Evolutionary conservation across 2,329 filamentous ascomycete species (phyloP), one percentile per base, ranked within the genome.

Genomic region (Phialemoniopsis sp.): DNA sequence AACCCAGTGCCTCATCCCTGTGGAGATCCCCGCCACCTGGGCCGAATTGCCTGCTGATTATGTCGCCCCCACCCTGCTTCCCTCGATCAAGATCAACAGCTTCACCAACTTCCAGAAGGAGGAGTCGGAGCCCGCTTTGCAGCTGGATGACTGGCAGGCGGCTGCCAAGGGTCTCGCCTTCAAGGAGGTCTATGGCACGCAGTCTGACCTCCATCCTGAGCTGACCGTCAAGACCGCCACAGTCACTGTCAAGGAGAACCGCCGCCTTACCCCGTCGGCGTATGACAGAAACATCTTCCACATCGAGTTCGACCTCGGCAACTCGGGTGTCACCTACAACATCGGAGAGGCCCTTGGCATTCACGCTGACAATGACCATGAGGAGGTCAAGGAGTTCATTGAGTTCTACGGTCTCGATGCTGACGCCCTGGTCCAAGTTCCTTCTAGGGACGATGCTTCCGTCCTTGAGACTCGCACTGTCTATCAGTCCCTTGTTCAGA

Each of bases 281-380:
- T 98, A 98, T 59, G 90, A 97, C 64, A 89, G 93, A 53, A 96
- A 98, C 75, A 97, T 98, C 65, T 98, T 98, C 84, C 93, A 98
- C 70, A 97, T 98, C 46, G 93, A 98, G 67, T 98, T 98, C 56
- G 93, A 97, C 58, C 80, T 98, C 17, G 91, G 91, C 44, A 68
- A 84, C 55, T 95, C 91, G 28, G 91, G 90, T 30, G 80, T 98
- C 48, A 95, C 80, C 32, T 98, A 98, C 68, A 88, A 95, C 59
- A 97, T 98, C 55, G 93, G 93, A 41, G 93, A 98, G 69, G 93
- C 93, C 34, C 82, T 98, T 14, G 93, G 93, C 49, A 90, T 98
- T 46, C 93, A 98, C 62, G 88, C 89, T 7, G 88, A 97, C 66
- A 98, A 98, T 64, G 85, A 97, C 60, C 75, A 82, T 34, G 68